Evolutionary conservation across 208 protist species (phyloP).

Genomic region (Naegleria gruberi): DNA sequence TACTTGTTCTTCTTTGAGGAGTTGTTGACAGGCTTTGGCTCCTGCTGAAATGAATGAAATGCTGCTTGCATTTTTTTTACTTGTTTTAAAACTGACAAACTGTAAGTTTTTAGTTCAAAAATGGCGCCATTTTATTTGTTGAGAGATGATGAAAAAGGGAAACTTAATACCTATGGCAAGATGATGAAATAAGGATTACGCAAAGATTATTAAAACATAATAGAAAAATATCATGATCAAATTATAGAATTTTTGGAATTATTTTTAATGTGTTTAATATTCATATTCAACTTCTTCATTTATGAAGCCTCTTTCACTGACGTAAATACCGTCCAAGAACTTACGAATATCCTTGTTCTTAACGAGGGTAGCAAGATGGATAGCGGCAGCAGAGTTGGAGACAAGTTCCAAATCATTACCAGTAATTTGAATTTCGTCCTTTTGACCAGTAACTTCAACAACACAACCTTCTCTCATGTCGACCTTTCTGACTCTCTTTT

Average conservation of each 20-base stretch:
- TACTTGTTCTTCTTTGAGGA: not conserved
- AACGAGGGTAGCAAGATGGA: slow-evolving; percentile 88
- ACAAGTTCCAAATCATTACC: slow-evolving; percentile 88
- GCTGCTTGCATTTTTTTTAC: not conserved
- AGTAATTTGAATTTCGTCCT: slow-evolving; percentile 94
- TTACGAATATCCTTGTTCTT: slow-evolving; percentile 99
- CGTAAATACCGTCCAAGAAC: slow-evolving; percentile 99
- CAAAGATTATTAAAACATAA: slow-evolving; percentile 16
- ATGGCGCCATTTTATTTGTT: not conserved
- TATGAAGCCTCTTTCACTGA: slow-evolving; percentile 85
- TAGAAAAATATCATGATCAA: not conserved
- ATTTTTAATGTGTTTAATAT: slow-evolving; percentile 8
- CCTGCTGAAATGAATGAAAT: slow-evolving; percentile 5
- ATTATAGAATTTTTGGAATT: not conserved
- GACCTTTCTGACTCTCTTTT: slow-evolving; percentile 87
- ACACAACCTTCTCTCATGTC: slow-evolving; percentile 75
- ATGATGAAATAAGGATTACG: no score
- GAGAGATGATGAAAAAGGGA: no score
- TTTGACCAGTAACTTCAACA: slow-evolving; percentile 72
- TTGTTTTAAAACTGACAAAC: not conserved
- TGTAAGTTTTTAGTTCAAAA: not conserved
- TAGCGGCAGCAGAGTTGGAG: slow-evolving; percentile 73
- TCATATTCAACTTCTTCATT: slow-evolving; percentile 11
- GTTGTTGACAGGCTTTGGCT: not conserved
- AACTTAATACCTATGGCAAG: no score